Evolutionary conservation across 306 rosid species (phyloP).

Genomic region (Acmispon strigosus): DNA sequence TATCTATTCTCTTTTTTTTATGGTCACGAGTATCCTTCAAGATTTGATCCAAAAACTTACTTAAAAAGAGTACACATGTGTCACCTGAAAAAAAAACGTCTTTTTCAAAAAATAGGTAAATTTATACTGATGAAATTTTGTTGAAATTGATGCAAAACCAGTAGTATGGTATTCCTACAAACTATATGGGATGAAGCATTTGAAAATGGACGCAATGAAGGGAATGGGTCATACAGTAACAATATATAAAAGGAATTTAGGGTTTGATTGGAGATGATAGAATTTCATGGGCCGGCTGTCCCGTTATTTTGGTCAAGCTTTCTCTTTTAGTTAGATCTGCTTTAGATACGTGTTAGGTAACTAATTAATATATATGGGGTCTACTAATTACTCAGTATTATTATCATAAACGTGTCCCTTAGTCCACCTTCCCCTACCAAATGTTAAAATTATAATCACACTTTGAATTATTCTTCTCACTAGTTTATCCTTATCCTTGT

Average conservation of each 20-base stretch:
- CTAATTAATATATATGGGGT: neutral
- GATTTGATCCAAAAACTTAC: too few species aligned
- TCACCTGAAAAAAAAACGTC: too few species aligned
- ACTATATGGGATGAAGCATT: neutral
- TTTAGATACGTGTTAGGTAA: conserved; percentile 15
- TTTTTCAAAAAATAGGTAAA: too few species aligned
- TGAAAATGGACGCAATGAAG: conserved; percentile 17
- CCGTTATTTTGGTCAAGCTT: conserved; percentile 11
- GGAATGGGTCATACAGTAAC: neutral
- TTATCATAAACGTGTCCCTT: neutral
- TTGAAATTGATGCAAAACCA: neutral
- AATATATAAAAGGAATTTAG: neutral
- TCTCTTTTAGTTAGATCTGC: neutral
- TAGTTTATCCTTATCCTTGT: too few species aligned
- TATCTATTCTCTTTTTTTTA: too few species aligned
- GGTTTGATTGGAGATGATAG: neutral
- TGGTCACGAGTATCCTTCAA: too few species aligned
- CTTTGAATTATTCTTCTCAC: neutral
- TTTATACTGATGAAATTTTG: too few species aligned
- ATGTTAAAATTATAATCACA: neutral
- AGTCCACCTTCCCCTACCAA: neutral
- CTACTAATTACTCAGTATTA: neutral
- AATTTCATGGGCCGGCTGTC: neutral
- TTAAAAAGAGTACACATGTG: too few species aligned
- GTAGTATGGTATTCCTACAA: neutral